A percentile compares a stretch with the other conserved stretches of the same genome.
phyloP scores from a whole-genome alignment of 139 green algal species.

The Chlorella sp. region DNA sequence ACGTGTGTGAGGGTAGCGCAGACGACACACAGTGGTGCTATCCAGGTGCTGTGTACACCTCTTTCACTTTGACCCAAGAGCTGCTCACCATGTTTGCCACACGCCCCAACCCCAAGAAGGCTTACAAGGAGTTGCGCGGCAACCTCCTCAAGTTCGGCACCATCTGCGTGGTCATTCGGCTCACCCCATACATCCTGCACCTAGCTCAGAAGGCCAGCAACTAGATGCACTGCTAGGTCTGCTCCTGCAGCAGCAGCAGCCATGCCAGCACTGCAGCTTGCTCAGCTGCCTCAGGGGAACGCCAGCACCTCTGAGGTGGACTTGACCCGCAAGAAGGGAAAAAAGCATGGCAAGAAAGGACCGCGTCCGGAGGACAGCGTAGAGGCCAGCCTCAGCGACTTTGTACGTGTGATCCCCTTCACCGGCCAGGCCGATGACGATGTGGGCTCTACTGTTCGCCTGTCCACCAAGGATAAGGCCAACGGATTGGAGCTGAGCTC shows the following conservation, averaged over 20 bases:
- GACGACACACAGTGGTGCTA: no score
- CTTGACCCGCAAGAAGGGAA: no score
- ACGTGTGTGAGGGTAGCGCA: no score
- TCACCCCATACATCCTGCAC: constrained; percentile 55
- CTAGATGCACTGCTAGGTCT: not conserved
- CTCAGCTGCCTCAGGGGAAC: constrained; percentile 5
- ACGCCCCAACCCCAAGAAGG: constrained; percentile 50
- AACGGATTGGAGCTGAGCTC: constrained; percentile 43
- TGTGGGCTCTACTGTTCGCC: constrained; percentile 23
- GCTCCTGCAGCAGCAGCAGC: not conserved
- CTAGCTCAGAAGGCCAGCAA: not conserved
- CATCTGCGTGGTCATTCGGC: constrained; percentile 31
- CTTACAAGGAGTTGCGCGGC: constrained; percentile 39
- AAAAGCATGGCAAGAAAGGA: no score
- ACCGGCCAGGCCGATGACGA: constrained; percentile 5
- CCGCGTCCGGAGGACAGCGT: not conserved
- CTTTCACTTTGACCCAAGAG: no score
- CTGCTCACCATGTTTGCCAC: no score
- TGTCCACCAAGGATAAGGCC: constrained; percentile 52
- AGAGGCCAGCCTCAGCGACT: not conserved
- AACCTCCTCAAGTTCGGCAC: constrained; percentile 48
- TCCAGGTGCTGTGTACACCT: no score
- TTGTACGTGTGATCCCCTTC: not conserved
- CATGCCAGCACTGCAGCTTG: constrained; percentile 19
- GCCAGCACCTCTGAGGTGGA: constrained; percentile 6